Evolutionary conservation across 2,329 filamentous ascomycete genomes (phyloP).

Genomic region (Fusarium sulawesiense): DNA sequence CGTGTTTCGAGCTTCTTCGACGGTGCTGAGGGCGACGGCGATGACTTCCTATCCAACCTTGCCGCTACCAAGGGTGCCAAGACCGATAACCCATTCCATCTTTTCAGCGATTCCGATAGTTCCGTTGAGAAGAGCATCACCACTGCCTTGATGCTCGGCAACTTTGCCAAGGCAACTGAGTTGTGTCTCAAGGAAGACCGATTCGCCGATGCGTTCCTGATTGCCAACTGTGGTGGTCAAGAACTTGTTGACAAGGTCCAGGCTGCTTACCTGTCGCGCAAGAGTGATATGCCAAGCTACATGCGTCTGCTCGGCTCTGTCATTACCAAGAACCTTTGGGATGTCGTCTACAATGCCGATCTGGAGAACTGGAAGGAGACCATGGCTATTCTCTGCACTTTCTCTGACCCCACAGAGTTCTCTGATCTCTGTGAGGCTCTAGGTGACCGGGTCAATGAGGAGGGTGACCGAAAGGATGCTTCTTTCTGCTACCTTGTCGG

Average conservation of each 20-base stretch:
- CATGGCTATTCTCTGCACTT: slow-evolving; percentile 96
- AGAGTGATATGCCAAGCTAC: slow-evolving; percentile 87
- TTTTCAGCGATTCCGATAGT: slow-evolving; percentile 86
- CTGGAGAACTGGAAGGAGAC: slow-evolving; percentile 95
- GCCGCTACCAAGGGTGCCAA: slow-evolving; percentile 90
- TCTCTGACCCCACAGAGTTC: slow-evolving; percentile 90
- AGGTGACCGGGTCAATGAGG: slow-evolving; percentile 88
- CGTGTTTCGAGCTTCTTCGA: slow-evolving; percentile 86
- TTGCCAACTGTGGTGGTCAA: slow-evolving; percentile 95
- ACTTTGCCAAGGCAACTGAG: slow-evolving; percentile 90
- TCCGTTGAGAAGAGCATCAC: slow-evolving; percentile 88
- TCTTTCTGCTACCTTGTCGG: slow-evolving; percentile 97
- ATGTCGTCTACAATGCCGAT: slow-evolving; percentile 96
- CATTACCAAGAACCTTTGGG: slow-evolving; percentile 96
- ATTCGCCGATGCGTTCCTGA: slow-evolving; percentile 96
- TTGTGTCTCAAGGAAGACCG: slow-evolving; percentile 89
- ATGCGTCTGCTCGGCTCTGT: slow-evolving; percentile 90
- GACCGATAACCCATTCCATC: slow-evolving; percentile 92
- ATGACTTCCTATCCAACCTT: slow-evolving; percentile 87
- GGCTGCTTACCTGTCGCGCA: slow-evolving; percentile 86
- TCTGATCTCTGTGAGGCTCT: slow-evolving; percentile 94
- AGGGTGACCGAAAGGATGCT: slow-evolving; percentile 84
- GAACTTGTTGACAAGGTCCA: slow-evolving; percentile 95
- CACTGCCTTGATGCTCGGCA: slow-evolving; percentile 85
- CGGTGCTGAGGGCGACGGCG: slow-evolving; percentile 71